These are phyloP conservation scores for Chloranthus sessilifolius DNA, from an alignment of 164 flowering plant genomes.

Conservation along the genomic window DNA sequence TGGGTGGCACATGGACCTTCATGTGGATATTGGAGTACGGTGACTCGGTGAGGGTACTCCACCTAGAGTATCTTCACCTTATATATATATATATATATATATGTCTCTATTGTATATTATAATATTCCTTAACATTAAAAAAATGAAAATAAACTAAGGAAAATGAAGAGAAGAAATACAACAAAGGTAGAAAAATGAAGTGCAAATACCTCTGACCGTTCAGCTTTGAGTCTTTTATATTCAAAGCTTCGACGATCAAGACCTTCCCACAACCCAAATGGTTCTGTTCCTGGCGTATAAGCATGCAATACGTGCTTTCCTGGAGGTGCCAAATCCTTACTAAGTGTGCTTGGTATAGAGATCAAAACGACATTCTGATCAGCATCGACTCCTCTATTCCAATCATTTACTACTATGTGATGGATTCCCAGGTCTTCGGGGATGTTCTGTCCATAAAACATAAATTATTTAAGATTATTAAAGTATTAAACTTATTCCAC, in stretches of 20 bases:
- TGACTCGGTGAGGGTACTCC: too few relatives aligned
- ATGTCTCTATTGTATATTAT: too few relatives aligned
- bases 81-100: too few relatives aligned
- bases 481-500: too few relatives aligned
- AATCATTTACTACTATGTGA: slow-evolving; percentile 93
- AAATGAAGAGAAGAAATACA: not conserved
- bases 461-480: not conserved
- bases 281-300: slow-evolving; percentile 93
- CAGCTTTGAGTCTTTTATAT: slow-evolving; percentile 71
- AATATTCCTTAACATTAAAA: not conserved
- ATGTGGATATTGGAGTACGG: too few relatives aligned
- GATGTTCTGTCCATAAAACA: slow-evolving; percentile 40
- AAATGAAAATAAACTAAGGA: too few relatives aligned
- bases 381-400: slow-evolving; percentile 94
- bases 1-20: too few relatives aligned
- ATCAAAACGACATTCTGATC: slow-evolving; percentile 94
- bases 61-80: too few relatives aligned
- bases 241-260: slow-evolving; percentile 76
- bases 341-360: slow-evolving; percentile 79
- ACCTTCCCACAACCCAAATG: slow-evolving; percentile 80
- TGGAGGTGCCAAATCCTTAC: slow-evolving; percentile 77
- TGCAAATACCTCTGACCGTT: slow-evolving; percentile 85
- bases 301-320: slow-evolving; percentile 91
- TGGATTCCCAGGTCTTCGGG: slow-evolving; percentile 82
- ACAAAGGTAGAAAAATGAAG: not conserved